Evolutionary conservation across 768 basidiomycete species (phyloP).

Genomic region (Leccinellum rugosiceps): DNA sequence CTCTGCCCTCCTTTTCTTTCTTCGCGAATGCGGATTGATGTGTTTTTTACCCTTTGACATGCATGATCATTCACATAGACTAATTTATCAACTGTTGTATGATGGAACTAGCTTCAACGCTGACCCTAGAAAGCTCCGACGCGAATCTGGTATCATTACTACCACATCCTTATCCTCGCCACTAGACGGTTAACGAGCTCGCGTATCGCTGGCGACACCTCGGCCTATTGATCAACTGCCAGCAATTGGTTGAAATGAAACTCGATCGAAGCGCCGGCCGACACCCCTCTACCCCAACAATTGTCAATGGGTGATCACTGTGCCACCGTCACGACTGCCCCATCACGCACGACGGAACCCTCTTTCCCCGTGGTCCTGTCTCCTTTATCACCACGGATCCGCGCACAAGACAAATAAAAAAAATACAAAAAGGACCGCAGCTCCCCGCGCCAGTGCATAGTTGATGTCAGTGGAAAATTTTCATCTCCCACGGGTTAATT

Average conservation of each 20-base stretch:
- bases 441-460: no score
- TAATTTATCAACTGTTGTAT: slow-evolving; percentile 19
- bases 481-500: no score
- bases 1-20: not conserved
- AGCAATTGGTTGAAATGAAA: not conserved
- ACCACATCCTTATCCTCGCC: not conserved
- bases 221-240: not conserved
- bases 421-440: no score
- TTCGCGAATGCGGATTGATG: not conserved
- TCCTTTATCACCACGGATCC: no score
- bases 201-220: not conserved
- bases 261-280: not conserved
- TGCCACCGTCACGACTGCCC: not conserved
- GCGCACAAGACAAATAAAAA: no score
- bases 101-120: not conserved
- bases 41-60: not conserved
- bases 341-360: no score
- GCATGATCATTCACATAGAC: slow-evolving; percentile 13
- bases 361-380: no score
- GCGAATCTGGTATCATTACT: not conserved
- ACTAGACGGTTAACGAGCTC: not conserved
- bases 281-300: not conserved
- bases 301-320: not conserved
- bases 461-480: no score
- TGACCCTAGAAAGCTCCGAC: not conserved